These are phyloP conservation scores for Plasmodium blacklocki DNA, from an alignment of 169 alveolate genomes.

Conservation along the genomic window DNA sequence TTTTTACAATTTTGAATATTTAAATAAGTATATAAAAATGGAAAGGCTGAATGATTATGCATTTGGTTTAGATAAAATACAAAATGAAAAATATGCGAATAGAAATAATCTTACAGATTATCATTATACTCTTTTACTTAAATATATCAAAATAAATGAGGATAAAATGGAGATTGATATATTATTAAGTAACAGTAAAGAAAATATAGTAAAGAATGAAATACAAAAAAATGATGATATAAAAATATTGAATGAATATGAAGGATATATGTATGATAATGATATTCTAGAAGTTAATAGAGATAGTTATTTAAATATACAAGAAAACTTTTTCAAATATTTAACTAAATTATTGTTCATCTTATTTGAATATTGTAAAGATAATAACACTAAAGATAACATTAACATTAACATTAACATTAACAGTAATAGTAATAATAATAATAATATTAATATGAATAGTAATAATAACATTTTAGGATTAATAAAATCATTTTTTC, in stretches of 20 bases:
- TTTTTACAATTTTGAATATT: conserved; percentile 44
- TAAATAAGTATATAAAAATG: conserved; percentile 25
- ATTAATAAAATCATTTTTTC: conserved; percentile 46
- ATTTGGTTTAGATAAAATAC: conserved; percentile 17
- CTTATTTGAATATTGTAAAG: conserved; percentile 39
- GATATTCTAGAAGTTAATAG: background rate
- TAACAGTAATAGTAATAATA: background rate
- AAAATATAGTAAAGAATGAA: background rate
- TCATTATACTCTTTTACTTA: too few species aligned
- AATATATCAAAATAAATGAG: too few species aligned
- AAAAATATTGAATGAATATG: background rate
- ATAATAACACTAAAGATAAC: conserved; percentile 2
- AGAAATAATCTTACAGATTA: background rate
- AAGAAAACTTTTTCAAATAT: conserved; percentile 11
- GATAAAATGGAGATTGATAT: too few species aligned
- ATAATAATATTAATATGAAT: background rate
- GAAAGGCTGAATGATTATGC: conserved; percentile 14
- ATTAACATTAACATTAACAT: background rate
- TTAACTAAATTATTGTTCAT: conserved; percentile 40
- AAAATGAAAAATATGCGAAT: background rate
- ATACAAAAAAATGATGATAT: background rate
- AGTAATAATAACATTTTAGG: conserved; percentile 17
- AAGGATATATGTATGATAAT: background rate
- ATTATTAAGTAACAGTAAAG: too few species aligned
- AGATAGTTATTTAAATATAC: background rate